Base-by-base conservation (phyloP, 805 yeast genomes). In the Saturnispora hagleri region DNA sequence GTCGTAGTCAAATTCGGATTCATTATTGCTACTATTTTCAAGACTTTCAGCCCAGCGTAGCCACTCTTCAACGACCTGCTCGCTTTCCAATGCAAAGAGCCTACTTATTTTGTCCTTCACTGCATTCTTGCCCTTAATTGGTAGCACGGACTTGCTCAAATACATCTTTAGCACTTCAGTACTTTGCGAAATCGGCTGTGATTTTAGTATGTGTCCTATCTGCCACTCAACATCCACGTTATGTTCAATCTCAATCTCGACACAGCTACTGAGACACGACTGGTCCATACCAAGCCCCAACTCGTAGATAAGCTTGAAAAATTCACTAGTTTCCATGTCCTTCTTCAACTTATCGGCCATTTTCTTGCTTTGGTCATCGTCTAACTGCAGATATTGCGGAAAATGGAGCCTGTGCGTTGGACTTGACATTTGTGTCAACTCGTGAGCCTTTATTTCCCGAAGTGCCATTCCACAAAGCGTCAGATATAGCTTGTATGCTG, bases 201-300 rank as follows among this genome's bases (percentile, higher is more conserved):
- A 43, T 28, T 43, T 49, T 18, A 49, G 10, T 12, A 49, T 43
- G 26, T 49, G 47, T n/a, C 47, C 47, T 18, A 49, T 15, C n/a
- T 49, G 51, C n/a, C 43, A n/a, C n/a, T 49, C 51, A 17, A 49
- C 34, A n/a, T 49, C 43, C 5, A 49, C 47, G 8, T 34, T 43
- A 9, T 42, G 34, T 12, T 22, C 31, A 8, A 49, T 28, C 22
- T 49, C 51, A 13, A 18, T 17, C 18, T 35, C 47, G 6, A 49
- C 13, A 43, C 51, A 49, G 9, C 22, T 24, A 7, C 17, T 13
- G 3, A 49, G 13, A 28, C 47, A 43, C 20, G 20, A 12, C 15
- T 49, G 47, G 24, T 49, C 31, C 13, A 34, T 33, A 26, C 38
- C 47, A 15, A 49, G 28, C 13, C 28, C 22, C 12, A 49, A 15